Evolutionary conservation across 495 filamentous ascomycete genomes (phyloP).

Genomic region (Talaromyces borbonicus): DNA sequence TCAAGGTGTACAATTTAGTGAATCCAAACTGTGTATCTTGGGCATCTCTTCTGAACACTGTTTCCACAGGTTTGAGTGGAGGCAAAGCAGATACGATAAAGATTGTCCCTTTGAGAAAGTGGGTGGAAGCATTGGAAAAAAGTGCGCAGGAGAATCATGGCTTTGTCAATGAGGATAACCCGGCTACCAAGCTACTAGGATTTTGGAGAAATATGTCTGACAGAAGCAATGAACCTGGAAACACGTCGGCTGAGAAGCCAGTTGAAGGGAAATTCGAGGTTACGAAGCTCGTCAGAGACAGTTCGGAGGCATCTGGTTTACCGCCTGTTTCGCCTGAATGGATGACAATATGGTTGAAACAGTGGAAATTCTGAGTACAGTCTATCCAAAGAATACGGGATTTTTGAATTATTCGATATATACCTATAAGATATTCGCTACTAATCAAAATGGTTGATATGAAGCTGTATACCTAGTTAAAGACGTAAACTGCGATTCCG

Average conservation of each 20-base stretch:
- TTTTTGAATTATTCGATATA: no score
- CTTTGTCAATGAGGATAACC: background rate
- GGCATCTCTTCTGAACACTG: constrained; percentile 2
- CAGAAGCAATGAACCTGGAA: background rate
- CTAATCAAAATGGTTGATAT: background rate
- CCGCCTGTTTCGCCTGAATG: constrained; percentile 4
- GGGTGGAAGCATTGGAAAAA: constrained; percentile 2
- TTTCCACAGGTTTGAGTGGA: constrained; percentile 2
- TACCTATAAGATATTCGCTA: no score
- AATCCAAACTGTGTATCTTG: background rate
- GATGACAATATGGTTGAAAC: constrained; percentile 5
- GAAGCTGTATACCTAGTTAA: background rate
- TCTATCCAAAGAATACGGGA: background rate
- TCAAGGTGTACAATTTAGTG: constrained; percentile 5
- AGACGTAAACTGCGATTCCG: background rate
- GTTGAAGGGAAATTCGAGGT: constrained; percentile 2
- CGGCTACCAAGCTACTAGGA: background rate
- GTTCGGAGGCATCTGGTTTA: constrained; percentile 3
- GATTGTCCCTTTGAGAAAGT: background rate
- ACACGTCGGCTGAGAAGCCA: background rate
- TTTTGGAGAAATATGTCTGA: constrained; percentile 1
- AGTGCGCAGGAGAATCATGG: constrained; percentile 2
- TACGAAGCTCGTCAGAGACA: background rate
- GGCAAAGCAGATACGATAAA: background rate
- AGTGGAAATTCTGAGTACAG: constrained; percentile 3